These are phyloP conservation scores for Sugiyamaella boreocaroliniensis DNA, from an alignment of 805 yeast genomes.

Conservation along the genomic window DNA sequence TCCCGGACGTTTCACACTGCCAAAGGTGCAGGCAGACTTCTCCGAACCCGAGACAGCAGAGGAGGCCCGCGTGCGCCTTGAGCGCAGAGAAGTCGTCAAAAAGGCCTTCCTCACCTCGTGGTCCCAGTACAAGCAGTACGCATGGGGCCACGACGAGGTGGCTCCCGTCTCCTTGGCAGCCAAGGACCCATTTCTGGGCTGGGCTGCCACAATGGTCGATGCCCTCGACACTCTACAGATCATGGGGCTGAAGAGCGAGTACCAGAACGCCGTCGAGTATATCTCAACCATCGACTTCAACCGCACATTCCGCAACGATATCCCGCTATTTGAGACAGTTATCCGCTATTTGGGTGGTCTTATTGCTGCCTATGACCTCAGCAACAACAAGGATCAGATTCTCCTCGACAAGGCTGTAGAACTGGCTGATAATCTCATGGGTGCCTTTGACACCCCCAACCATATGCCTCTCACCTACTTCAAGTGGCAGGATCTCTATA, in stretches of 20 bases:
- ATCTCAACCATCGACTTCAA: constrained; percentile 37
- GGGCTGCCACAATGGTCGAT: constrained; percentile 50
- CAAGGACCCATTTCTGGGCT: constrained; percentile 40
- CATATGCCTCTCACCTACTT: constrained; percentile 45
- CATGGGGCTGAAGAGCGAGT: constrained; percentile 39
- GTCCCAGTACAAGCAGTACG: constrained; percentile 37
- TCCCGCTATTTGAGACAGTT: constrained; percentile 47
- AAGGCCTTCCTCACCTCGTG: constrained; percentile 39
- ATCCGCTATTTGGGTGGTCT: constrained; percentile 50
- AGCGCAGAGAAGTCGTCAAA: constrained; percentile 30
- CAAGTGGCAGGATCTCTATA: constrained; percentile 32
- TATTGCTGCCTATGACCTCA: constrained; percentile 46
- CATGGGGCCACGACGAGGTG: constrained; percentile 43
- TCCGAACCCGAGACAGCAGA: constrained; percentile 18
- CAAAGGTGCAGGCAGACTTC: neutral
- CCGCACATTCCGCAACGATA: constrained; percentile 33
- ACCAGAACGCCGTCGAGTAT: constrained; percentile 34
- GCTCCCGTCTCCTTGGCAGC: constrained; percentile 33
- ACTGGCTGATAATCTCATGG: constrained; percentile 43
- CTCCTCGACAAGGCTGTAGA: constrained; percentile 38
- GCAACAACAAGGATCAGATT: constrained; percentile 30
- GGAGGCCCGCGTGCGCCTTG: constrained; percentile 16
- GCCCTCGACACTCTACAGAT: constrained; percentile 45
- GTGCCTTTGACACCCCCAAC: constrained; percentile 55
- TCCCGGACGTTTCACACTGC: neutral